Evolutionary conservation across 129 eudicot genomes (phyloP).

Genomic region (Rutidosis leptorrhynchoides): DNA sequence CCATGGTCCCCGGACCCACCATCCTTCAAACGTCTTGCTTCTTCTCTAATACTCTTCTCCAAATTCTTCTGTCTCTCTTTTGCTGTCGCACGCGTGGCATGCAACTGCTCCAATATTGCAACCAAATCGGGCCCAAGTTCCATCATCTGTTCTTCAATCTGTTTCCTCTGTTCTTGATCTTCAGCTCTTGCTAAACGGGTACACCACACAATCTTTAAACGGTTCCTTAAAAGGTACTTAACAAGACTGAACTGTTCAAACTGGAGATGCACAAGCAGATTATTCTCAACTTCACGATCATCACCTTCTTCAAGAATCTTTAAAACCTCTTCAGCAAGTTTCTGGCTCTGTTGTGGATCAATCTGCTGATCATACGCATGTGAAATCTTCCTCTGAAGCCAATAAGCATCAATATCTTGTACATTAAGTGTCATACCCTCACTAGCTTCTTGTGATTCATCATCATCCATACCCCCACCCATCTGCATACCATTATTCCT

Average conservation of each 20-base stretch:
- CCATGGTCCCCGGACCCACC: too few species aligned
- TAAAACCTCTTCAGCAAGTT: conserved; percentile 87
- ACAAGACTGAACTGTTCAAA: conserved; percentile 77
- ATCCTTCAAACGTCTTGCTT: conserved; percentile 86
- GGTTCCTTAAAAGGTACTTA: conserved; percentile 67
- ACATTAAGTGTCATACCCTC: conserved; percentile 92
- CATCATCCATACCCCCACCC: conserved; percentile 95
- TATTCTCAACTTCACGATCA: conserved; percentile 79
- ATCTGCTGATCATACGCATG: conserved; percentile 91
- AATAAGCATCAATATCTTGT: conserved; percentile 92
- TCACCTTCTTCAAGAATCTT: conserved; percentile 90
- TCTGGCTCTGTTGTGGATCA: conserved; percentile 94
- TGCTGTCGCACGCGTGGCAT: conserved; percentile 91
- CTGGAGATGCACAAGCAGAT: conserved; percentile 69
- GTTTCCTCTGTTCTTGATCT: conserved; percentile 78
- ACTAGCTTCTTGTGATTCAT: conserved; percentile 62
- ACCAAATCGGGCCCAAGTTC: conserved; percentile 62
- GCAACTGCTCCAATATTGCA: conserved; percentile 84
- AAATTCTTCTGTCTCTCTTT: conserved; percentile 91
- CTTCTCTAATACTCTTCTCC: conserved; percentile 90
- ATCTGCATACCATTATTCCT: conserved; percentile 85
- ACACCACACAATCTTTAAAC: conserved; percentile 93
- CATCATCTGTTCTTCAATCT: conserved; percentile 81
- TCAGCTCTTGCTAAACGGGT: conserved; percentile 95
- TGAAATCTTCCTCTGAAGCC: conserved; percentile 96